phyloP scores from a whole-genome alignment of 2,329 filamentous ascomycete species.

The Monilinia aucupariae region DNA sequence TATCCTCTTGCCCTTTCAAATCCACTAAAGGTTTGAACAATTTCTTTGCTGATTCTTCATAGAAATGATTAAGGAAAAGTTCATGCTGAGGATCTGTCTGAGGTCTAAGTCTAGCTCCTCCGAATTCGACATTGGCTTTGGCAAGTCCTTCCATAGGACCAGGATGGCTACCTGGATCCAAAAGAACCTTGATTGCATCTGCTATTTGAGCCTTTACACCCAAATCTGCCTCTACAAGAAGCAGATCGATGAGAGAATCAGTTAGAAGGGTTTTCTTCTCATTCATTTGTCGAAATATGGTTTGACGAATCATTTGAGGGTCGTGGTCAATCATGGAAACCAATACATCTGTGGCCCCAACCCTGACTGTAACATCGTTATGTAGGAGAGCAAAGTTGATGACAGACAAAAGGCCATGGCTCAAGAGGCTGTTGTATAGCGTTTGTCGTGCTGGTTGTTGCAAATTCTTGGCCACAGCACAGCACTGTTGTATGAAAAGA shows the following conservation, averaged over 20 bases:
- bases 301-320: conserved; percentile 85
- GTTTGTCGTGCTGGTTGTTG: conserved; percentile 75
- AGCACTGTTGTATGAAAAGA: conserved; percentile 94
- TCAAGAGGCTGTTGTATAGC: conserved; percentile 85
- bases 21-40: conserved; percentile 84
- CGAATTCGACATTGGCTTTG: conserved; percentile 63
- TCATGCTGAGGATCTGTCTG: conserved; percentile 70
- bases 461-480: conserved; percentile 86
- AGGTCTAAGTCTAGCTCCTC: conserved; percentile 55
- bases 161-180: conserved; percentile 64
- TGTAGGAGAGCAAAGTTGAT: conserved; percentile 90
- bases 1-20: conserved; percentile 63
- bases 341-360: conserved; percentile 89
- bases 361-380: conserved; percentile 74
- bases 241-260: conserved; percentile 85
- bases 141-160: conserved; percentile 53
- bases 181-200: conserved; percentile 87
- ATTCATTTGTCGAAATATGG: conserved; percentile 85
- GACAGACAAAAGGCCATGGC: conserved; percentile 78
- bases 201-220: conserved; percentile 94
- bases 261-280: conserved; percentile 82
- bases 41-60: conserved; percentile 77
- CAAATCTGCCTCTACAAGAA: conserved; percentile 85
- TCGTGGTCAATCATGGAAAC: conserved; percentile 95
- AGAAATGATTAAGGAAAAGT: conserved; percentile 80